A percentile compares a stretch with the other conserved stretches of the same genome.
Evolutionary conservation across 129 eudicot species (phyloP).

Genomic region (Ambrosia artemisiifolia): DNA sequence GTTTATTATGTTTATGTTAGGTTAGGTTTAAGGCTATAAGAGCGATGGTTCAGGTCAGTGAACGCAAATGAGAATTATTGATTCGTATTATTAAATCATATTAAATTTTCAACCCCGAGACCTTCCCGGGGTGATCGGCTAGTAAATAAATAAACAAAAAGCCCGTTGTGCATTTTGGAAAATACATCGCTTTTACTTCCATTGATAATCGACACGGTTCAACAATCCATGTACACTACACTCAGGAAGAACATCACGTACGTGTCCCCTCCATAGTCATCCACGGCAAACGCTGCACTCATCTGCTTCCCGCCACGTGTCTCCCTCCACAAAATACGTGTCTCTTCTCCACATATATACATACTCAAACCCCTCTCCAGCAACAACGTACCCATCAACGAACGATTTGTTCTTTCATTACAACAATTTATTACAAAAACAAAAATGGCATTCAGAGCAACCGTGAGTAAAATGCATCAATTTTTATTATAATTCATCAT

Average conservation of each 20-base stretch:
- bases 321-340: slow-evolving; percentile 12
- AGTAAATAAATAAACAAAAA: too few species aligned
- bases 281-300: slow-evolving; percentile 13
- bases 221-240: slow-evolving; percentile 8
- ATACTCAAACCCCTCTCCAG: not conserved
- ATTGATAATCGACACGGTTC: not conserved
- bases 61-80: too few species aligned
- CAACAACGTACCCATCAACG: not conserved
- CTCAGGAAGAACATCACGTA: slow-evolving; percentile 7
- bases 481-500: not conserved
- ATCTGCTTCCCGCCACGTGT: slow-evolving; percentile 15
- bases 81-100: too few species aligned
- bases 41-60: too few species aligned
- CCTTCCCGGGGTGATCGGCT: too few species aligned
- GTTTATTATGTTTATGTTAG: too few species aligned
- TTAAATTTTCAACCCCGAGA: too few species aligned
- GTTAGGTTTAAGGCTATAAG: too few species aligned
- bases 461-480: slow-evolving; percentile 26
- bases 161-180: too few species aligned
- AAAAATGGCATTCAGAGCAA: slow-evolving; percentile 54
- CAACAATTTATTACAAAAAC: not conserved
- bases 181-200: not conserved
- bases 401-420: not conserved
- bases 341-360: not conserved
- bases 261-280: slow-evolving; percentile 22